Conservation (phyloP, 2,329 filamentous ascomycete species). For the Stemphylium lycopersici region DNA sequence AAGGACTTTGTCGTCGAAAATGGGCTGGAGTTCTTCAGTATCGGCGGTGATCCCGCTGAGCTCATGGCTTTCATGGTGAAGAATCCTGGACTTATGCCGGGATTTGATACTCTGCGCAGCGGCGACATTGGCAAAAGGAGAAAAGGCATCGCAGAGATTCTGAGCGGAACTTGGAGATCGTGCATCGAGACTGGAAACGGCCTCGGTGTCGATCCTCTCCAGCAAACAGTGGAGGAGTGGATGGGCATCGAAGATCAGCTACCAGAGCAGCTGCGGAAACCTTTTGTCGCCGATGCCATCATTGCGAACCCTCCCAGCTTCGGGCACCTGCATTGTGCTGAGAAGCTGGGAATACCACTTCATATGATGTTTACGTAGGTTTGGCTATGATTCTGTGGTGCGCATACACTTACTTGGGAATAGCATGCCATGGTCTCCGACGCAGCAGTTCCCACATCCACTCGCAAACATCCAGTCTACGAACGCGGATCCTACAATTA, state of each 20-base stretch:
- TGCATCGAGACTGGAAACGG: conserved; percentile 82
- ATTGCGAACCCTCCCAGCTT: conserved; percentile 81
- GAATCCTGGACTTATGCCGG: conserved; percentile 84
- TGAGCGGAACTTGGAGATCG: conserved; percentile 86
- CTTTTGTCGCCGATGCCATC: conserved; percentile 84
- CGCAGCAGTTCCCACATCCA: conserved; percentile 83
- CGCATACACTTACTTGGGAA: conserved; percentile 8
- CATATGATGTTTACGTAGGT: conserved; percentile 89
- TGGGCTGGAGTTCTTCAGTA: conserved; percentile 59
- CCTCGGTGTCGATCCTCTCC: conserved; percentile 55
- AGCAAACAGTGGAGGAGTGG: conserved; percentile 61
- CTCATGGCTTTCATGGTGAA: conserved; percentile 85
- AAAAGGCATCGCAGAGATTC: conserved; percentile 75
- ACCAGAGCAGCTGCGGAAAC: conserved; percentile 50
- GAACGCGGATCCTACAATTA: conserved; percentile 75
- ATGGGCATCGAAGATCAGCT: conserved; percentile 49
- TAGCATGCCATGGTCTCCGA: conserved; percentile 88
- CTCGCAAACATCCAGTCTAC: conserved; percentile 80
- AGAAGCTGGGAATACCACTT: conserved; percentile 75
- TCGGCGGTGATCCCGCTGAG: conserved; percentile 57
- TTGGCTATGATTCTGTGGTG: background rate
- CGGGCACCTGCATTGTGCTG: conserved; percentile 75
- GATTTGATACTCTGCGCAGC: conserved; percentile 74
- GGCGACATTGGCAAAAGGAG: conserved; percentile 79
- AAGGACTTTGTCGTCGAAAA: conserved; percentile 56